Evolutionary conservation across 352 stramenopile species (phyloP).

Genomic region (Pythium monospermum): DNA sequence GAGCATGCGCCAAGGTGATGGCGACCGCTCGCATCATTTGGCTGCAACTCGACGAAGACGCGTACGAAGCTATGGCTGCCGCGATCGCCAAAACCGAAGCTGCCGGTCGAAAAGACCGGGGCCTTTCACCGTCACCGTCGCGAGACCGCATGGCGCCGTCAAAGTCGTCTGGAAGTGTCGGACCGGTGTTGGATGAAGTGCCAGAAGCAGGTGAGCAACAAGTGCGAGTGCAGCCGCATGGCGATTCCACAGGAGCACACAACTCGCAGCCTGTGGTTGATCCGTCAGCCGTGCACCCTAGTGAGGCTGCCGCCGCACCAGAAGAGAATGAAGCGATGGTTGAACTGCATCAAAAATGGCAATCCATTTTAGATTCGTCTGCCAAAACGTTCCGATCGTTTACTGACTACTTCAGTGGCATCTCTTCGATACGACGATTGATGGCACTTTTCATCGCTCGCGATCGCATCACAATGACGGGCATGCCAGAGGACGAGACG

Average conservation of each 20-base stretch:
- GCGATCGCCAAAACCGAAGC: conserved; percentile 5
- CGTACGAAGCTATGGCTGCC: conserved; percentile 47
- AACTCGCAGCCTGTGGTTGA: no score
- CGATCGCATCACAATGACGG: conserved; percentile 7
- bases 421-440: conserved; percentile 3
- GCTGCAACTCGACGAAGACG: conserved; percentile 63
- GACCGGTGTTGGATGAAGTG: neutral
- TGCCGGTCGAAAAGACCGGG: neutral
- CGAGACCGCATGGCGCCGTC: neutral
- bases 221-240: no score
- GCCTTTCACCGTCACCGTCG: conserved; percentile 1
- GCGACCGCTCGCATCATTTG: conserved; percentile 42
- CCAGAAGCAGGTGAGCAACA: no score
- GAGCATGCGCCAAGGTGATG: conserved; percentile 35
- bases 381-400: neutral
- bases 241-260: no score
- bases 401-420: conserved; percentile 9
- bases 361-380: neutral
- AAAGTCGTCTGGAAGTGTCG: neutral
- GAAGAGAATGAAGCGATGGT: conserved; percentile 29
- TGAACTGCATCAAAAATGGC: conserved; percentile 21
- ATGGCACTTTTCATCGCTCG: conserved; percentile 14
- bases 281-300: conserved; percentile 27
- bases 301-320: conserved; percentile 22
- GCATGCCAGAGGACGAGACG: conserved; percentile 1